Conservation (phyloP, 805 yeast genomes). For the Starmerella gropengiesseri region DNA sequence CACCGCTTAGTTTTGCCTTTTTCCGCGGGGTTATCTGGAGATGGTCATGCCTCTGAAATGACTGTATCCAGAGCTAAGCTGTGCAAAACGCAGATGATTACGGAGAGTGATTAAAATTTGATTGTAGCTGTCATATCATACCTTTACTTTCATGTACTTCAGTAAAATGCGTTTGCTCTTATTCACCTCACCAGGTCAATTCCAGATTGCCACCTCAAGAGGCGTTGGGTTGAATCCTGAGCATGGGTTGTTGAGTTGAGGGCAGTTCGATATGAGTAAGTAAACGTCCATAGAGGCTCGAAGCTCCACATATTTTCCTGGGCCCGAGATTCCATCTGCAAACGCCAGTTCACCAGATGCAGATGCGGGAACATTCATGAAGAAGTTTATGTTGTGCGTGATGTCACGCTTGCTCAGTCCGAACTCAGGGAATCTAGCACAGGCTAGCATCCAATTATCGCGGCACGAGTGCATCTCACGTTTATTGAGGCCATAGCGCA, state of each 20-base stretch:
- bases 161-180: too few species aligned
- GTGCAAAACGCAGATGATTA: too few species aligned
- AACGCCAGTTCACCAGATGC: slow-evolving; percentile 12
- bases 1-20: too few species aligned
- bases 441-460: slow-evolving; percentile 14
- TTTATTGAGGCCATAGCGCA: slow-evolving; percentile 10
- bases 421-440: slow-evolving; percentile 10
- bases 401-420: slow-evolving; percentile 13
- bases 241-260: slow-evolving; percentile 15
- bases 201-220: slow-evolving; percentile 10
- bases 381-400: slow-evolving; percentile 14
- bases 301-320: slow-evolving; percentile 14
- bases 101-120: too few species aligned
- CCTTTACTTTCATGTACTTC: too few species aligned
- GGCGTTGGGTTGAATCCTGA: slow-evolving; percentile 14
- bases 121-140: too few species aligned
- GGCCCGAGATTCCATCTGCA: slow-evolving; percentile 11
- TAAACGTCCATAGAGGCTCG: slow-evolving; percentile 9
- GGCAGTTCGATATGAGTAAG: slow-evolving; percentile 13
- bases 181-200: too few species aligned
- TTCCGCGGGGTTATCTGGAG: too few species aligned
- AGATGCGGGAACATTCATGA: slow-evolving; percentile 13
- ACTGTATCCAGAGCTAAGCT: too few species aligned
- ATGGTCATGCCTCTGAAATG: too few species aligned
- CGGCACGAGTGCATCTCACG: slow-evolving; percentile 16